Evolutionary conservation across 306 rosid species (phyloP).

Genomic region (Malus fusca): DNA sequence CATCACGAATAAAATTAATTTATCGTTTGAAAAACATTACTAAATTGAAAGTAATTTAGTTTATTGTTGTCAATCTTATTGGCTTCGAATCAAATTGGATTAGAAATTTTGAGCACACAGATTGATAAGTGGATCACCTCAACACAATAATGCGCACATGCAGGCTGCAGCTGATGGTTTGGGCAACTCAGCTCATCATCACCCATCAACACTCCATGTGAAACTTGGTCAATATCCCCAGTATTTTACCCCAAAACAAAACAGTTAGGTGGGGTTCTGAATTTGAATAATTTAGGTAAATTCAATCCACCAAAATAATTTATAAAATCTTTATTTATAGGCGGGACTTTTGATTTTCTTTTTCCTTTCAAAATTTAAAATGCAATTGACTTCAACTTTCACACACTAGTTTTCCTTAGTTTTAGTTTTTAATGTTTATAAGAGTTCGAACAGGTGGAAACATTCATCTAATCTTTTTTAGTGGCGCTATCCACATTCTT

Average conservation of each 20-base stretch:
- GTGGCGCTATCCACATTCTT: no score
- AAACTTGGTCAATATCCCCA: neutral
- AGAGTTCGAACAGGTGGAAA: neutral
- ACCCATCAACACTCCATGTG: neutral
- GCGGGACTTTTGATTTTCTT: neutral
- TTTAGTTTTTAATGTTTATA: neutral
- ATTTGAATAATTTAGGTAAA: neutral
- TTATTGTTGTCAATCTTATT: neutral
- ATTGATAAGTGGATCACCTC: neutral
- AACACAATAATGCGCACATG: conserved; percentile 10
- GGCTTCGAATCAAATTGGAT: neutral
- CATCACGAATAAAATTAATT: no score
- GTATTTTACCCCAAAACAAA: no score
- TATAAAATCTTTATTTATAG: neutral
- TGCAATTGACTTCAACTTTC: neutral
- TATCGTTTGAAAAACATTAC: neutral
- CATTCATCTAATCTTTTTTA: no score
- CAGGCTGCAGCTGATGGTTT: neutral
- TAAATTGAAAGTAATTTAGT: neutral
- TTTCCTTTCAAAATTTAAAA: neutral
- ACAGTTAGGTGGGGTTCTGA: no score
- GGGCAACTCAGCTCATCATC: neutral
- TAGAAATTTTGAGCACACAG: neutral
- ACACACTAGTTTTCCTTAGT: no score
- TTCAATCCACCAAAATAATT: neutral